Conservation (phyloP, 495 filamentous ascomycete genomes). For the Venustampulla echinocandica region DNA sequence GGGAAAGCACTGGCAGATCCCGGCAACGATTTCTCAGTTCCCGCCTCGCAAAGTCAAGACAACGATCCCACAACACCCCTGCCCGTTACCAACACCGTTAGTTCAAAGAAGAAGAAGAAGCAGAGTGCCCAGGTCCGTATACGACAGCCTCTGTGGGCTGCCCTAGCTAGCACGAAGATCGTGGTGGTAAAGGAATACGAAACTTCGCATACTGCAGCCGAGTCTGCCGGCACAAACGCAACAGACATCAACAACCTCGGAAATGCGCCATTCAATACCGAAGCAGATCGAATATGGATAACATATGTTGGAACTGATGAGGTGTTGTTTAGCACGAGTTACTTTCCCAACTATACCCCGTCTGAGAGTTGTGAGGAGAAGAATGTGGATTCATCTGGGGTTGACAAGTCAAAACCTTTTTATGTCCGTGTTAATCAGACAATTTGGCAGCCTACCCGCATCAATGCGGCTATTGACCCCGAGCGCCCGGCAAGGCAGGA, state of each 20-base stretch:
- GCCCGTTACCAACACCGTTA: slow-evolving; percentile 29
- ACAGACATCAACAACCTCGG: slow-evolving; percentile 74
- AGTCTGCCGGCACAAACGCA: slow-evolving; percentile 64
- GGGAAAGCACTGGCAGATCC: slow-evolving; percentile 32
- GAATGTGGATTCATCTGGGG: slow-evolving; percentile 31
- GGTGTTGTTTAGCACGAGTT: slow-evolving; percentile 73
- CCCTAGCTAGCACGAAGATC: slow-evolving; percentile 87
- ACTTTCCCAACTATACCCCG: slow-evolving; percentile 36
- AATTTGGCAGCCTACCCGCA: slow-evolving; percentile 74
- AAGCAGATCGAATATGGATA: slow-evolving; percentile 79
- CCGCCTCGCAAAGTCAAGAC: slow-evolving; percentile 8
- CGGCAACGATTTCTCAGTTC: slow-evolving; percentile 11
- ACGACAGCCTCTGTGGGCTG: slow-evolving; percentile 89
- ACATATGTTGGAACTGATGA: slow-evolving; percentile 73
- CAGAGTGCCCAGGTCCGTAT: slow-evolving; percentile 83
- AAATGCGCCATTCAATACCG: slow-evolving; percentile 60
- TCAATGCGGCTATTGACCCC: slow-evolving; percentile 43
- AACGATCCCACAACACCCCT: slow-evolving; percentile 15
- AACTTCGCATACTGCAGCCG: slow-evolving; percentile 65
- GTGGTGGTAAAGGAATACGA: slow-evolving; percentile 90
- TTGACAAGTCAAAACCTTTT: slow-evolving; percentile 66
- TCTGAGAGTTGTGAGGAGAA: slow-evolving; percentile 18
- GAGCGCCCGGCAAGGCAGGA: slow-evolving; percentile 31
- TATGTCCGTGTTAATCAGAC: slow-evolving; percentile 85
- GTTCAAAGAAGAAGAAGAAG: slow-evolving; percentile 76